Conservation (phyloP, 805 yeast species). For the Myxozyma neglecta region DNA sequence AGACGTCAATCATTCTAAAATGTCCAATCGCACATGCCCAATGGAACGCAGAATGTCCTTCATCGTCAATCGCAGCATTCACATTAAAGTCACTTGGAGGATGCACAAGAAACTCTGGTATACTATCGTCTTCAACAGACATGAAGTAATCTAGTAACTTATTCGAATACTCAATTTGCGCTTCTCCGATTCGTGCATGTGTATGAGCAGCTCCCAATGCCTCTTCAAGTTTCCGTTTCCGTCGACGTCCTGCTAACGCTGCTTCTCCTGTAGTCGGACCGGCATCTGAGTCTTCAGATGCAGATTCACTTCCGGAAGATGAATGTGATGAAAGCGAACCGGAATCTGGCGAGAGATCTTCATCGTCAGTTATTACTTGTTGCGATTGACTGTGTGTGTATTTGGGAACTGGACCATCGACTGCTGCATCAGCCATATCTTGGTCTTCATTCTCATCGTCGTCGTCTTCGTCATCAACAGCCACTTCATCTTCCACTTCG, state of each 20-base stretch:
- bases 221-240: constrained; percentile 14
- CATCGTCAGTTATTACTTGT: constrained; percentile 30
- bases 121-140: constrained; percentile 55
- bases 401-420: constrained; percentile 1
- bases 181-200: constrained; percentile 28
- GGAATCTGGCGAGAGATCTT: constrained; percentile 33
- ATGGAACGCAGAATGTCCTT: constrained; percentile 91
- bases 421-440: constrained; percentile 1
- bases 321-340: constrained; percentile 38
- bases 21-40: constrained; percentile 98
- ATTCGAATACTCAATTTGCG: constrained; percentile 47
- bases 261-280: constrained; percentile 7
- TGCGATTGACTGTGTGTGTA: constrained; percentile 22
- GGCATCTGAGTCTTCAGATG: constrained; percentile 46
- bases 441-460: constrained; percentile 19
- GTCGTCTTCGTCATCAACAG: constrained; percentile 3
- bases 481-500: constrained; percentile 18
- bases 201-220: constrained; percentile 18
- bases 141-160: constrained; percentile 55
- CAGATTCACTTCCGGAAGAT: constrained; percentile 56
- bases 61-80: constrained; percentile 84
- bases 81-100: constrained; percentile 68
- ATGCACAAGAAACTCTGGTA: constrained; percentile 65
- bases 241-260: constrained; percentile 1
- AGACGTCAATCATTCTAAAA: constrained; percentile 68